Evolutionary conservation across 2,329 filamentous ascomycete genomes (phyloP), one percentile per base, ranked within the genome.

Genomic region (Nannizziopsis arthrosporioides): DNA sequence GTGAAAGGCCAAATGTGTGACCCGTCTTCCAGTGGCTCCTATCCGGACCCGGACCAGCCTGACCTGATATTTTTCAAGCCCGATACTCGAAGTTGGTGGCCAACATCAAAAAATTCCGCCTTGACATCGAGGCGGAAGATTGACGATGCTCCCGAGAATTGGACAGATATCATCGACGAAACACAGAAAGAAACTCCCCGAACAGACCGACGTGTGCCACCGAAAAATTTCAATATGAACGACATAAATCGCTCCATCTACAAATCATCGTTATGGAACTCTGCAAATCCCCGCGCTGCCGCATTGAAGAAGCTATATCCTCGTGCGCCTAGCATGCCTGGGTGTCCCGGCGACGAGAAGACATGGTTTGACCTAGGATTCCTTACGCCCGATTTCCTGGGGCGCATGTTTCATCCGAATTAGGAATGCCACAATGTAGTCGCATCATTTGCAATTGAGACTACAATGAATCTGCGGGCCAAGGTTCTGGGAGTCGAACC

Each of bases 61-160:
- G 54, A 65, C 15, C 44, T 65, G 50, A 58, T 59, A 11, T 67
- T 67, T 51, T 55, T 67, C 57, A 65, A 66, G 52, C 53, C 48
- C 1, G 14, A 43, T 17, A 7, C 41, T 10, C 41, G 14, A 32
- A 52, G 58, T 50, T 61, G 53, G 14, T 12, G 50, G 3, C 43
- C 7, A 34, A 40, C 44, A 15, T 37, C 2, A n/a, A 2, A 8
- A 37, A 37, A 17, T n/a, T n/a, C 12, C 35, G 14, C 12, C 14
- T 8, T 15, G 14, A 6, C 17, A 37, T 37, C 12, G 17, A 9
- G 7, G 7, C n/a, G 12, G 35, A 37, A 15, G n/a, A 14, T 17
- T 15, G 7, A 37, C 7, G 35, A 37, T 37, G 35, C 35, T 6
- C 10, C 14, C 12, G 5, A 9, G 27, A n/a, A 15, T 3, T 18